Conservation (phyloP, 2,329 filamentous ascomycete species). For the Cryphonectria radicalis region DNA sequence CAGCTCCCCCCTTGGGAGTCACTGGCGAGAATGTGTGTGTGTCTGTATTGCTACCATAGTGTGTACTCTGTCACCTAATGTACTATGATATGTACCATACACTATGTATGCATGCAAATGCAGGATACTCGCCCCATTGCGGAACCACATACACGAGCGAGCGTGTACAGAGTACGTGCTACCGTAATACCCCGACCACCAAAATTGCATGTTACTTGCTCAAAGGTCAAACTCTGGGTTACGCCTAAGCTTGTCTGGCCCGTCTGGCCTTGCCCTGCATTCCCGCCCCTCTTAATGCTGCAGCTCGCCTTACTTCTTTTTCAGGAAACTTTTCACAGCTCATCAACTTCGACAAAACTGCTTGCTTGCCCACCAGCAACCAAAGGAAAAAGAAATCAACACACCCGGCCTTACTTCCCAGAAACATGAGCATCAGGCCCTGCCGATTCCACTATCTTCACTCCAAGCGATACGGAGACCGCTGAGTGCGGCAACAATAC, state of each 20-base stretch:
- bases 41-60: background rate
- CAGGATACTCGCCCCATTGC: constrained; percentile 18
- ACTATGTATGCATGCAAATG: background rate
- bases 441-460: constrained; percentile 21
- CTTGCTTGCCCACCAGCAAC: background rate
- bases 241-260: background rate
- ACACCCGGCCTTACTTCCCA: background rate
- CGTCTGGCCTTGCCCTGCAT: constrained; percentile 12
- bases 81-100: background rate
- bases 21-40: constrained; percentile 9
- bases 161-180: constrained; percentile 7
- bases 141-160: constrained; percentile 4
- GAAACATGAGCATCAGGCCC: constrained; percentile 28
- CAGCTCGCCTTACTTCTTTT: constrained; percentile 22
- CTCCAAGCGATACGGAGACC: constrained; percentile 26
- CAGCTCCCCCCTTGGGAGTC: constrained; percentile 18
- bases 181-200: constrained; percentile 1
- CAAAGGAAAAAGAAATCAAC: background rate
- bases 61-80: background rate
- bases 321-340: background rate
- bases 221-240: background rate
- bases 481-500: constrained; percentile 18
- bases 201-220: constrained; percentile 12
- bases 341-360: constrained; percentile 10
- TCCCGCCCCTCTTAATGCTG: constrained; percentile 19